Evolutionary conservation across 345 rosid genomes (phyloP).

Genomic region (Lenwebbia sp.): DNA sequence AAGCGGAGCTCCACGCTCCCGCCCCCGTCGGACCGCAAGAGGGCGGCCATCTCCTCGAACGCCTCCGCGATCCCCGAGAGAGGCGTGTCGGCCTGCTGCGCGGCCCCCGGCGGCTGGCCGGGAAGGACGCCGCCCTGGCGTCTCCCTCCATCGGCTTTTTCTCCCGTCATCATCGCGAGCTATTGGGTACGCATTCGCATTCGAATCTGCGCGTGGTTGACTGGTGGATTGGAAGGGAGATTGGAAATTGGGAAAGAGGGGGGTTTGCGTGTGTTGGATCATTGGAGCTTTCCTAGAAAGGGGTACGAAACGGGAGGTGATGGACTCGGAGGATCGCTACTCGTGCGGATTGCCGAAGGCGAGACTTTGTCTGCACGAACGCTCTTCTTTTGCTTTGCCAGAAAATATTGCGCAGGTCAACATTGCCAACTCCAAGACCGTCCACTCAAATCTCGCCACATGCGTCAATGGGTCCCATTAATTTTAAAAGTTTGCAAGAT

Average conservation of each 20-base stretch:
- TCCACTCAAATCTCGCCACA: too few relatives aligned
- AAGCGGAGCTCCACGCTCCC: constrained; percentile 21
- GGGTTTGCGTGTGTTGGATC: background rate
- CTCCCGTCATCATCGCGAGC: background rate
- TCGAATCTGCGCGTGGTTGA: background rate
- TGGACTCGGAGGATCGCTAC: background rate
- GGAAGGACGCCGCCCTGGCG: background rate
- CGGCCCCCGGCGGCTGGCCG: constrained; percentile 2
- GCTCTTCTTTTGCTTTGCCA: too few relatives aligned
- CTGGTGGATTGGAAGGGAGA: background rate
- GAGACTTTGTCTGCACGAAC: background rate
- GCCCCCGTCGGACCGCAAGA: constrained; percentile 10
- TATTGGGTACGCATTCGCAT: background rate
- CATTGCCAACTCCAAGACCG: too few relatives aligned
- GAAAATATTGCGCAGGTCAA: too few relatives aligned
- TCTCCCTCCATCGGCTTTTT: background rate
- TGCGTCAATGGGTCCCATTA: too few relatives aligned
- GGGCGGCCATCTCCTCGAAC: constrained; percentile 39
- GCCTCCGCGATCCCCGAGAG: constrained; percentile 47
- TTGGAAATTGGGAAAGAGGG: background rate
- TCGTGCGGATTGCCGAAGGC: constrained; percentile 14
- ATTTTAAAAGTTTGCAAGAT: too few relatives aligned
- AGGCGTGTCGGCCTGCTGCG: constrained; percentile 13
- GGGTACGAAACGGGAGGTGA: constrained; percentile 2
- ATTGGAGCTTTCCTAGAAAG: background rate